Conservation (phyloP, 2,329 filamentous ascomycete species). For the Dactylellina drechsleri region DNA sequence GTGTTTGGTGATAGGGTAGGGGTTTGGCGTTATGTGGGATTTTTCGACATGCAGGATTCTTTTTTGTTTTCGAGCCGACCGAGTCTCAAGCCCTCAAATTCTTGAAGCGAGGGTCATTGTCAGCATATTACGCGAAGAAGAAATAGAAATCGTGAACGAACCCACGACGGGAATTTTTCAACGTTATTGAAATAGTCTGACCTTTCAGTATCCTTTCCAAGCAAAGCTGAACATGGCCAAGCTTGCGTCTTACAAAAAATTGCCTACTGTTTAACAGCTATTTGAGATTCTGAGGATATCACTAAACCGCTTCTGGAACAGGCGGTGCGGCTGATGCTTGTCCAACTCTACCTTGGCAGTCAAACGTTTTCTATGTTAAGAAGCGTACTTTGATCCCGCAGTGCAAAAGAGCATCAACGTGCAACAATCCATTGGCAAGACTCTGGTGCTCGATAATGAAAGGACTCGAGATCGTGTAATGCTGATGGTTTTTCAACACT, state of each 20-base stretch:
- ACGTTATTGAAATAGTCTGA: constrained; percentile 53
- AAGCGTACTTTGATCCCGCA: constrained; percentile 40
- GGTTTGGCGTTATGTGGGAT: constrained; percentile 28
- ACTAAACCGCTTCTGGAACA: constrained; percentile 51
- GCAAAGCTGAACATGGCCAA: constrained; percentile 51
- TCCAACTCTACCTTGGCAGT: constrained; percentile 31
- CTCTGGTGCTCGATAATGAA: background rate
- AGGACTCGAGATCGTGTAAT: background rate
- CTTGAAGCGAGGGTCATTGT: background rate
- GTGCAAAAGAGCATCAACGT: background rate
- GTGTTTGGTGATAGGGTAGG: background rate
- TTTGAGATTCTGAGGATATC: constrained; percentile 51
- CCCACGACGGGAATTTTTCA: constrained; percentile 38
- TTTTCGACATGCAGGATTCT: constrained; percentile 1
- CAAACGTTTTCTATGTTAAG: constrained; percentile 42
- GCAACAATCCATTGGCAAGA: background rate
- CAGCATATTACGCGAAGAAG: constrained; percentile 28
- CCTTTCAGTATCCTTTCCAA: constrained; percentile 33
- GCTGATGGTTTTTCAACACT: background rate
- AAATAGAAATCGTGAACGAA: constrained; percentile 25
- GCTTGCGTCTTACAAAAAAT: constrained; percentile 41
- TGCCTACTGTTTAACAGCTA: constrained; percentile 21
- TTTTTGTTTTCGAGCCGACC: background rate
- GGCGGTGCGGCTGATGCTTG: constrained; percentile 53
- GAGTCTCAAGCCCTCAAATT: no score